Percentiles rank a stretch among this genome's conserved stretches.
These are phyloP conservation scores for Hemerocallis citrina DNA, from an alignment of 106 monocot species.

Conservation along the genomic window DNA sequence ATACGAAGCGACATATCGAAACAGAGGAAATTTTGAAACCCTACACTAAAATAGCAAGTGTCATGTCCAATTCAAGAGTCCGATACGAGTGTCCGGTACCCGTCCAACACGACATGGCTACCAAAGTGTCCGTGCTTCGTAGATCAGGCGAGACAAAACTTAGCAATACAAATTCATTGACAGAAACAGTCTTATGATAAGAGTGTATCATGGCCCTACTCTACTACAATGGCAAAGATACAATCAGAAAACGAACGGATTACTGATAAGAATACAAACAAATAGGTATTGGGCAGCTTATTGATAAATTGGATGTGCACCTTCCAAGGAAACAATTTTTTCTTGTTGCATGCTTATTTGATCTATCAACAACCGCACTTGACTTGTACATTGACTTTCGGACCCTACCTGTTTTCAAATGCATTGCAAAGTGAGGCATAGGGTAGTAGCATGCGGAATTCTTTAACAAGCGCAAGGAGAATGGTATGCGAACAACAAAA, in stretches of 20 bases:
- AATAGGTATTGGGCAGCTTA: too few relatives aligned
- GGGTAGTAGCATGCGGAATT: not conserved
- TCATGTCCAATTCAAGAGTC: too few relatives aligned
- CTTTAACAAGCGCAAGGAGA: not conserved
- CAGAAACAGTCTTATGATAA: not conserved
- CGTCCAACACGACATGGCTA: too few relatives aligned
- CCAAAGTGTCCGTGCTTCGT: too few relatives aligned
- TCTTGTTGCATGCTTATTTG: conserved; percentile 83
- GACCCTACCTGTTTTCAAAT: conserved; percentile 58
- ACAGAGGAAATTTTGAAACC: too few relatives aligned
- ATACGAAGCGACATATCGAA: too few relatives aligned
- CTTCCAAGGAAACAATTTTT: conserved; percentile 83
- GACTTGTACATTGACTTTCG: conserved; percentile 74
- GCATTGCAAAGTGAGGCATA: not conserved
- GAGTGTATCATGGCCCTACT: too few relatives aligned
- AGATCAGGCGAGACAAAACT: too few relatives aligned
- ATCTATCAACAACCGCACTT: conserved; percentile 62
- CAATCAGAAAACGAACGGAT: not conserved
- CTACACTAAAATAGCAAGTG: too few relatives aligned
- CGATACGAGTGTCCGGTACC: too few relatives aligned
- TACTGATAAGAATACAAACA: too few relatives aligned
- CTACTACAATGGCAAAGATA: not conserved
- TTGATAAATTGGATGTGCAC: conserved; percentile 12
- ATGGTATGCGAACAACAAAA: too few relatives aligned
- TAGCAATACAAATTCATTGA: not conserved